phyloP scores from a whole-genome alignment of 257 asterid genomes.

The Gynochthodes officinalis region DNA sequence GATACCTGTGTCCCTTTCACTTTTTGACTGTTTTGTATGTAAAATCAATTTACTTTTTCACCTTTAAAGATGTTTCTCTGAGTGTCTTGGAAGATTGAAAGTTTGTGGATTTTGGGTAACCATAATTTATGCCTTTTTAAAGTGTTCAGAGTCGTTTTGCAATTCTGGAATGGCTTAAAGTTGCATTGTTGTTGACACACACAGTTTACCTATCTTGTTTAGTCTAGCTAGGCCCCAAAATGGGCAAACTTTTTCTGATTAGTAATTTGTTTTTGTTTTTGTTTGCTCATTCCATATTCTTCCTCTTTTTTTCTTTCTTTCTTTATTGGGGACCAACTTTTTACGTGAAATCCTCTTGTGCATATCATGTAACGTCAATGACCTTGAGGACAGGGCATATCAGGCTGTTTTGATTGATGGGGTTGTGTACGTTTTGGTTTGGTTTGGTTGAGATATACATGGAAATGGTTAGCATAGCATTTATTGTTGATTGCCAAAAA shows the following conservation, averaged over 20 bases:
- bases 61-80: slow-evolving; percentile 11
- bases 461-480: slow-evolving; percentile 14
- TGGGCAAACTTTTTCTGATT: slow-evolving; percentile 27
- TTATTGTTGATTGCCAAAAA: not conserved
- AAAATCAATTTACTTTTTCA: not conserved
- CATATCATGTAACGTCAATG: not conserved
- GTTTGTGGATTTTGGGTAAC: slow-evolving; percentile 20
- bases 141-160: slow-evolving; percentile 38
- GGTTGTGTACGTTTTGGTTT: no score
- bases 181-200: slow-evolving; percentile 17
- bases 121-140: slow-evolving; percentile 29
- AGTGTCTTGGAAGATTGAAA: slow-evolving; percentile 25
- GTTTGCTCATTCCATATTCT: slow-evolving; percentile 12
- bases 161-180: slow-evolving; percentile 33
- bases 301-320: slow-evolving; percentile 9
- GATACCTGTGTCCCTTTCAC: slow-evolving; percentile 6
- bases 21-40: slow-evolving; percentile 17
- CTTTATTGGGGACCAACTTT: not conserved
- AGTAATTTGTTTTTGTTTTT: slow-evolving; percentile 7
- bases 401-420: no score
- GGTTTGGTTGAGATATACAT: slow-evolving; percentile 12
- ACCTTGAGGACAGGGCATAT: no score
- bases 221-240: slow-evolving; percentile 22
- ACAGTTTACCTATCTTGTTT: not conserved
- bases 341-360: not conserved